Conservation (phyloP, 192 early-diverging fungal genomes). For the Linnemannia schmuckeri region DNA sequence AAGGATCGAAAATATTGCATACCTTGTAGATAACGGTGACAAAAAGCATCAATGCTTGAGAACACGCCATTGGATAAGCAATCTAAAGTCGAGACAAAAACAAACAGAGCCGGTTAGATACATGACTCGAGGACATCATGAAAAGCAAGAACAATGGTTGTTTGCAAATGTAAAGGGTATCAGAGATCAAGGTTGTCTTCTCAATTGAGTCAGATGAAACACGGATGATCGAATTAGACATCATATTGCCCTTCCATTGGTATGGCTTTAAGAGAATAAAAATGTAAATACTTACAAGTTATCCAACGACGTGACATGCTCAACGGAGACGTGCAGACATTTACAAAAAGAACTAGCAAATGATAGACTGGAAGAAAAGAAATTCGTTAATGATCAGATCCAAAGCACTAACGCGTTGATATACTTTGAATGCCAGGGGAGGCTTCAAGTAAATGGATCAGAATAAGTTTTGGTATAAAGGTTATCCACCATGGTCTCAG, state of each 20-base stretch:
- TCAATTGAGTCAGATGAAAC: slow-evolving; percentile 56
- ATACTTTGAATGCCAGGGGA: neutral
- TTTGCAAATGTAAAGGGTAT: slow-evolving; percentile 14
- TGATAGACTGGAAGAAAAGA: slow-evolving; percentile 10
- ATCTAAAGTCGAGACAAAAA: neutral
- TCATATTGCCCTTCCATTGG: slow-evolving; percentile 39
- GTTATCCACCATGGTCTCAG: slow-evolving; percentile 56
- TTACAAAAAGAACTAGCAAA: neutral
- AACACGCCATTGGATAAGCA: neutral
- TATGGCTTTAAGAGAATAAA: neutral
- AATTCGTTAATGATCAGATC: neutral
- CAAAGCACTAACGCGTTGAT: neutral
- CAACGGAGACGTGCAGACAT: no score
- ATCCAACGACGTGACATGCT: slow-evolving; percentile 2
- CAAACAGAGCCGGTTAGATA: neutral
- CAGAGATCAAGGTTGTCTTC: slow-evolving; percentile 60
- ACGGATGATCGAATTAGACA: slow-evolving; percentile 59
- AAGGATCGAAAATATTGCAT: neutral
- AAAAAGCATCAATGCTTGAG: neutral
- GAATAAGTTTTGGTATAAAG: slow-evolving; percentile 50
- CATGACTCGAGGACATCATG: neutral
- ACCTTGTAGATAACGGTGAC: neutral
- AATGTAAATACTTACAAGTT: neutral
- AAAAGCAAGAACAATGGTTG: neutral
- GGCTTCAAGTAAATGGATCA: slow-evolving; percentile 13